phyloP scores from a whole-genome alignment of 306 rosid genomes.

The Dryas drummondii region DNA sequence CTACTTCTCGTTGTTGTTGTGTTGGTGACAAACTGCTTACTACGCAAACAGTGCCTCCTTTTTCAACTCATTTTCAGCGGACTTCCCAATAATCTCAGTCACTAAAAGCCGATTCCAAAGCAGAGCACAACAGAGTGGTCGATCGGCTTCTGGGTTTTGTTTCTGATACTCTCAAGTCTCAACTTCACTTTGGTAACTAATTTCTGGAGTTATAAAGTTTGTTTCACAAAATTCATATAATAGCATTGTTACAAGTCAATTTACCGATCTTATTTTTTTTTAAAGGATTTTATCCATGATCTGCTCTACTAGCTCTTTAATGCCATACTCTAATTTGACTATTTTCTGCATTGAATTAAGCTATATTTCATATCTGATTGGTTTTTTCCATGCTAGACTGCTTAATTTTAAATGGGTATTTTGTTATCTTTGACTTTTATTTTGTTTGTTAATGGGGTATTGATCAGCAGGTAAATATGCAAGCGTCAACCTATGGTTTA shows the following conservation, averaged over 20 bases:
- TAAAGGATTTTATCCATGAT: not conserved
- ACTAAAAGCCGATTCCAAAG: not conserved
- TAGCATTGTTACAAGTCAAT: not conserved
- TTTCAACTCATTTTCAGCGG: conserved; percentile 28
- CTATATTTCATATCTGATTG: not conserved
- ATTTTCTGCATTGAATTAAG: not conserved
- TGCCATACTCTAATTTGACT: not conserved
- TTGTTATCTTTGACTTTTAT: conserved; percentile 4
- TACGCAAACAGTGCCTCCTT: conserved; percentile 7
- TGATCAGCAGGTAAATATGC: conserved; percentile 50
- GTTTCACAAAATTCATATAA: not conserved
- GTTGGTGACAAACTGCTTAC: not conserved
- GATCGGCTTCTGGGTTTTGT: conserved; percentile 20
- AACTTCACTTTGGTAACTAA: conserved; percentile 23
- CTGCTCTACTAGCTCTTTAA: conserved; percentile 2
- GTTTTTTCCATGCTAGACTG: not conserved
- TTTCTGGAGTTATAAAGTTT: not conserved
- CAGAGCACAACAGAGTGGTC: not conserved
- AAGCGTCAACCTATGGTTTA: conserved; percentile 46
- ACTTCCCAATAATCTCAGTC: conserved; percentile 25
- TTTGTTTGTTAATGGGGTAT: conserved; percentile 19
- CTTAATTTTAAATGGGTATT: not conserved
- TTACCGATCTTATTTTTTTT: not conserved
- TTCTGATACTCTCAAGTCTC: not conserved
- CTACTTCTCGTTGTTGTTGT: too few species aligned